Conservation (phyloP, 106 monocot genomes). For the Dendrobium chrysotoxum region DNA sequence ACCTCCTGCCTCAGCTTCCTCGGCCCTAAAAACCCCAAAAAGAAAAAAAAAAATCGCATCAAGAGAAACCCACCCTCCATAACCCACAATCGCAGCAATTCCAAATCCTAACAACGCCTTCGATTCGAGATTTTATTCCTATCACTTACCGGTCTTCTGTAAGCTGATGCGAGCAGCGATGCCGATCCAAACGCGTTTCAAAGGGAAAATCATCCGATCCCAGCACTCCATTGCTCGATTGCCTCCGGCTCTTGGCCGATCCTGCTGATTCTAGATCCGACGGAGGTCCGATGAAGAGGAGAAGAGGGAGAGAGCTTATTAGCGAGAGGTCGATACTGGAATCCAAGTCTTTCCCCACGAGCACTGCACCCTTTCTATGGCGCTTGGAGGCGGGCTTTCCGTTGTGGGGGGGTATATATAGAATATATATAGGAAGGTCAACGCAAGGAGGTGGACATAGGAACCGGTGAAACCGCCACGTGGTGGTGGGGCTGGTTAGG, state of each 20-base stretch:
- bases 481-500: neutral
- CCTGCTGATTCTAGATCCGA: constrained; percentile 35
- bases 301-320: constrained; percentile 46
- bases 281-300: constrained; percentile 25
- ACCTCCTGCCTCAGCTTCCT: constrained; percentile 25
- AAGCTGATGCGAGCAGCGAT: constrained; percentile 42
- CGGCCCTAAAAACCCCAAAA: neutral
- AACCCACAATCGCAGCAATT: neutral
- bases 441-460: neutral
- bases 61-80: neutral
- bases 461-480: constrained; percentile 2
- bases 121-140: neutral
- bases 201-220: constrained; percentile 34
- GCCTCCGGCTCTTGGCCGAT: neutral
- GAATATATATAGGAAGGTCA: neutral
- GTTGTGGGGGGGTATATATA: neutral
- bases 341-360: neutral
- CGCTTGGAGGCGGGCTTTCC: neutral
- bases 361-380: neutral
- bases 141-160: constrained; percentile 37
- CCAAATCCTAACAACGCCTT: neutral
- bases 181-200: constrained; percentile 39
- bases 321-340: neutral
- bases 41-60: neutral
- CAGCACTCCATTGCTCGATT: constrained; percentile 44